Evolutionary conservation across 1,284 basidiomycete genomes (phyloP).

Genomic region (Austroboletus novae-zelandiae): DNA sequence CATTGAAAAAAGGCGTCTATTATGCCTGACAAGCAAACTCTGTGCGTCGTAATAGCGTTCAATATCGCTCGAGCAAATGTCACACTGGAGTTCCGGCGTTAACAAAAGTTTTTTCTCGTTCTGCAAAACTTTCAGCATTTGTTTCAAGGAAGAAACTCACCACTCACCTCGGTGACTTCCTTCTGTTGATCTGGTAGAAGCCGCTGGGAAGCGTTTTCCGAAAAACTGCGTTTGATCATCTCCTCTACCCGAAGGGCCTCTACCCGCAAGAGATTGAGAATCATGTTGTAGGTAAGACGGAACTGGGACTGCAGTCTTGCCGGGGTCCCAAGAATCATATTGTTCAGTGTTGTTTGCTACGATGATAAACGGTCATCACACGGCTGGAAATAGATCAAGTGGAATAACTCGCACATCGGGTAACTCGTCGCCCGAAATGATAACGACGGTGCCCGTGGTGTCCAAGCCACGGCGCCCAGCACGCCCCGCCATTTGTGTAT

Average conservation of each 20-base stretch:
- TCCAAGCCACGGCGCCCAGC: conserved; percentile 96
- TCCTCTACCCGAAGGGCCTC: conserved; percentile 97
- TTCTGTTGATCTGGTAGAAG: conserved; percentile 92
- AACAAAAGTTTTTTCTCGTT: conserved; percentile 71
- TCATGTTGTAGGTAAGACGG: conserved; percentile 99
- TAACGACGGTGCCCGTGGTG: conserved; percentile 93
- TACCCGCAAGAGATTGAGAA: conserved; percentile 93
- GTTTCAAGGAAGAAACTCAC: background rate
- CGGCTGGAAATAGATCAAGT: conserved; percentile 4
- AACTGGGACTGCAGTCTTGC: conserved; percentile 96
- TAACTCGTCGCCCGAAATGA: conserved; percentile 81
- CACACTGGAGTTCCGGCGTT: conserved; percentile 70
- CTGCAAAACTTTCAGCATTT: conserved; percentile 38
- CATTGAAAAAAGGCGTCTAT: conserved; percentile 65
- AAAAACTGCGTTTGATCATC: conserved; percentile 99
- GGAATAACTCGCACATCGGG: conserved; percentile 68
- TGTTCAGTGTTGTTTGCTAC: conserved; percentile 72
- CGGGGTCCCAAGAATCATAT: conserved; percentile 93
- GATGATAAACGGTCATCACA: conserved; percentile 8
- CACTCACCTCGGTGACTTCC: conserved; percentile 73
- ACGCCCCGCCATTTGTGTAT: conserved; percentile 99
- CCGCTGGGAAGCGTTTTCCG: conserved; percentile 94
- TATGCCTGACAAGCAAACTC: conserved; percentile 62
- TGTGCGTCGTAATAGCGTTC: conserved; percentile 79
- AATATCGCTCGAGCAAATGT: conserved; percentile 69